Evolutionary conservation across 2,329 filamentous ascomycete species (phyloP).

Genomic region (Arthrobotrys megalospora): DNA sequence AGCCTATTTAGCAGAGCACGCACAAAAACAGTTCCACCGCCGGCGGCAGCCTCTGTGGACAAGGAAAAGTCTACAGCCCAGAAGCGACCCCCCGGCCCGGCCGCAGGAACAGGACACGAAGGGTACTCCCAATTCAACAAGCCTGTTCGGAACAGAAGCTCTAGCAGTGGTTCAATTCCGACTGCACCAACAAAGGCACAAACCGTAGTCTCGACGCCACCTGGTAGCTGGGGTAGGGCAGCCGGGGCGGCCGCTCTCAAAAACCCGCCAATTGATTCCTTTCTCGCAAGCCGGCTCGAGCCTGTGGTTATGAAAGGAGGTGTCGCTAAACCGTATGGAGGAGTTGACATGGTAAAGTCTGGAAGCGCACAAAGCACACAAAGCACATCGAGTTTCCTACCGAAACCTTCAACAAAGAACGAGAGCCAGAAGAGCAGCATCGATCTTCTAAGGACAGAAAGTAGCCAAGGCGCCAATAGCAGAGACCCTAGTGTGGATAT

Average conservation of each 20-base stretch:
- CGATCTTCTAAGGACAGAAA: slow-evolving; percentile 47
- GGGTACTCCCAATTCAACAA: slow-evolving; percentile 71
- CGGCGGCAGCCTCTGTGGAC: slow-evolving; percentile 25
- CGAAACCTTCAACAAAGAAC: slow-evolving; percentile 37
- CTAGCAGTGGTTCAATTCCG: slow-evolving; percentile 52
- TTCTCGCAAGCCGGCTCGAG: slow-evolving; percentile 69
- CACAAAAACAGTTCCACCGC: slow-evolving; percentile 47
- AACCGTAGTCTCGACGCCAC: slow-evolving; percentile 30
- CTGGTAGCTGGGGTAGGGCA: slow-evolving; percentile 65
- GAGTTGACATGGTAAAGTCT: slow-evolving; percentile 67
- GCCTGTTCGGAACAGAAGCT: slow-evolving; percentile 44
- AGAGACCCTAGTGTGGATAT: slow-evolving; percentile 51
- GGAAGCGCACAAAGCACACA: slow-evolving; percentile 65
- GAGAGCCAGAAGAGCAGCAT: slow-evolving; percentile 58
- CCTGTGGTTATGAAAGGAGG: slow-evolving; percentile 71
- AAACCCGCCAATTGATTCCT: slow-evolving; percentile 70
- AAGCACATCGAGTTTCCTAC: slow-evolving; percentile 40
- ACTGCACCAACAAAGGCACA: slow-evolving; percentile 41
- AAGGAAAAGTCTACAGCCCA: slow-evolving; percentile 36
- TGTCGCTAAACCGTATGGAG: slow-evolving; percentile 66
- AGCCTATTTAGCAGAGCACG: slow-evolving; percentile 47
- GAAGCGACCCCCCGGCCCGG: slow-evolving; percentile 74
- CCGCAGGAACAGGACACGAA: slow-evolving; percentile 94
- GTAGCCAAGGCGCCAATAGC: slow-evolving; percentile 50
- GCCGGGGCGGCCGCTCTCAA: slow-evolving; percentile 68